A percentile compares a stretch with the other conserved stretches of the same genome.
phyloP scores from a whole-genome alignment of 495 filamentous ascomycete species.

The Penicillium herquei region DNA sequence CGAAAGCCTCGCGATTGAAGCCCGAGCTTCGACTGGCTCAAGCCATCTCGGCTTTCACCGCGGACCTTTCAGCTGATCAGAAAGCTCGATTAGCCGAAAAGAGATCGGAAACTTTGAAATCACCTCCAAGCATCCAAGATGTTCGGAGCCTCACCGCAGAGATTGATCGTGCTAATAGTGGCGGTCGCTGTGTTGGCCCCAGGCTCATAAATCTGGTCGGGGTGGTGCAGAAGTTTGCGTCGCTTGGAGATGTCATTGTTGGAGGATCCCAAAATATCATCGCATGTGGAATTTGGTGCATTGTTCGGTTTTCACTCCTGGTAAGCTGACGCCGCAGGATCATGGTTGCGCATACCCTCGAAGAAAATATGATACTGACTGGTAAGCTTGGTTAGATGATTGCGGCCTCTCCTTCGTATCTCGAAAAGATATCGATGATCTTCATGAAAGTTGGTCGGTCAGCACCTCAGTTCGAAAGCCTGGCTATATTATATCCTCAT shows the following conservation, averaged over 20 bases:
- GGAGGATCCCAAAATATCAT: slow-evolving; percentile 46
- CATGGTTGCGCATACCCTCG: no score
- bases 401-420: slow-evolving; percentile 18
- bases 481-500: slow-evolving; percentile 38
- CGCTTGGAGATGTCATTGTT: slow-evolving; percentile 40
- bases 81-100: slow-evolving; percentile 29
- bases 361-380: no score
- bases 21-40: slow-evolving; percentile 37
- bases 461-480: slow-evolving; percentile 37
- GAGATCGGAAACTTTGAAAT: slow-evolving; percentile 22
- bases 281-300: slow-evolving; percentile 43
- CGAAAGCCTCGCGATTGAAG: slow-evolving; percentile 21
- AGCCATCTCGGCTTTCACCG: slow-evolving; percentile 39
- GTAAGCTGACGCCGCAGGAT: neutral
- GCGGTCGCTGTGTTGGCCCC: slow-evolving; percentile 35
- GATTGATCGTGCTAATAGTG: slow-evolving; percentile 29
- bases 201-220: slow-evolving; percentile 41
- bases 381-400: no score
- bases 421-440: slow-evolving; percentile 39
- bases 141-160: slow-evolving; percentile 41
- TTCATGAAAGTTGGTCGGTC: slow-evolving; percentile 39
- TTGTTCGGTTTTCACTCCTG: slow-evolving; percentile 32
- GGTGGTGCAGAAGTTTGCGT: slow-evolving; percentile 41
- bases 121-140: slow-evolving; percentile 19
- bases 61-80: slow-evolving; percentile 34